phyloP scores from a whole-genome alignment of 2,329 filamentous ascomycete genomes.

The Calonectria crousiana region DNA sequence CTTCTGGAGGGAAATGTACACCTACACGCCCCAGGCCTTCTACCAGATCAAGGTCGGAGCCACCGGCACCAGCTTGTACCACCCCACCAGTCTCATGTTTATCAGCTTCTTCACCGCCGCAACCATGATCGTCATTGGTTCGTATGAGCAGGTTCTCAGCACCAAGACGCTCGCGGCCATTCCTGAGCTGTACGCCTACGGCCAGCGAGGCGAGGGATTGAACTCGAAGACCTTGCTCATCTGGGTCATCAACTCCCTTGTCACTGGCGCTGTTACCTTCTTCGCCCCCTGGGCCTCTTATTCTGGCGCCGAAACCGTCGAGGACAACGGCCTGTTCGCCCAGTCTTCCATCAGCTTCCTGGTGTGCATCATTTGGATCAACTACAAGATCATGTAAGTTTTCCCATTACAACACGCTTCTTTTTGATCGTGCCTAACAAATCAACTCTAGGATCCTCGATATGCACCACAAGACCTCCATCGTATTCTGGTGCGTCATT shows the following conservation, averaged over 20 bases:
- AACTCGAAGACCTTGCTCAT: slow-evolving; percentile 79
- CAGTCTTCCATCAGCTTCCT: slow-evolving; percentile 80
- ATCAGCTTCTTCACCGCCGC: slow-evolving; percentile 96
- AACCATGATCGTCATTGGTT: slow-evolving; percentile 87
- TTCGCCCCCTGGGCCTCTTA: slow-evolving; percentile 71
- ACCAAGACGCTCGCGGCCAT: slow-evolving; percentile 89
- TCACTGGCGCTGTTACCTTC: slow-evolving; percentile 79
- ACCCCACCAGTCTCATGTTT: slow-evolving; percentile 78
- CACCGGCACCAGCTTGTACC: slow-evolving; percentile 88
- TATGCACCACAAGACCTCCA: slow-evolving; percentile 78
- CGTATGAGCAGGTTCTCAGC: slow-evolving; percentile 90
- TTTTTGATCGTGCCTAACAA: slow-evolving; percentile 26
- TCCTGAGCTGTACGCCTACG: slow-evolving; percentile 89
- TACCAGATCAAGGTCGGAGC: slow-evolving; percentile 89
- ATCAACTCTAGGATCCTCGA: slow-evolving; percentile 70
- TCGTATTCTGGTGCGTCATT: slow-evolving; percentile 70
- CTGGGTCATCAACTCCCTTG: slow-evolving; percentile 82
- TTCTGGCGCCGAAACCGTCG: slow-evolving; percentile 60
- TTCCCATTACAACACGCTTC: not conserved
- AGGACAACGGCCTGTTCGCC: slow-evolving; percentile 80
- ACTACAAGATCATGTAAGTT: slow-evolving; percentile 79
- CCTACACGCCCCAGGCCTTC: slow-evolving; percentile 86
- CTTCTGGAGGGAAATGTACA: slow-evolving; percentile 90
- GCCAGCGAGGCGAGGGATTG: slow-evolving; percentile 79
- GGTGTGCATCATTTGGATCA: slow-evolving; percentile 78